Conservation (phyloP, 2,329 filamentous ascomycete species). For the Huntiella savannae region DNA sequence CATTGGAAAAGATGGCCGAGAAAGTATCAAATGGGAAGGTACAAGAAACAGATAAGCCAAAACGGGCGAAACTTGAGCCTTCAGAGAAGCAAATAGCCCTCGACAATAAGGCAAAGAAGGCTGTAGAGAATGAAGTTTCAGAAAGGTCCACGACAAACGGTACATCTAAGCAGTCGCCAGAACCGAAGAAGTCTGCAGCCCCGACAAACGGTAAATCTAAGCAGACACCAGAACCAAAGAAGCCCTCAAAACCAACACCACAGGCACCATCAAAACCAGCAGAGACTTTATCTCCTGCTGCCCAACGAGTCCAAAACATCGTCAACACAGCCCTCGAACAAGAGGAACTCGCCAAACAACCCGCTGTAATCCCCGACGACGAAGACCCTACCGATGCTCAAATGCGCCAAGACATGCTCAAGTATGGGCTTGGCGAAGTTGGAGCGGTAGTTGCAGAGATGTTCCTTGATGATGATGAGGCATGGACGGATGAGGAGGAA, state of each 20-base stretch:
- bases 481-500: conserved; percentile 28
- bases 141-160: conserved; percentile 4
- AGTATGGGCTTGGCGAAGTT: conserved; percentile 76
- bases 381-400: conserved; percentile 67
- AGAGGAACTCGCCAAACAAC: conserved; percentile 26
- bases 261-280: conserved; percentile 33
- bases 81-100: not conserved
- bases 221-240: conserved; percentile 16
- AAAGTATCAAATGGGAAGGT: not conserved
- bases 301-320: conserved; percentile 33
- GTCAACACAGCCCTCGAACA: conserved; percentile 37
- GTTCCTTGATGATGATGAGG: conserved; percentile 39
- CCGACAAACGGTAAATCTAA: conserved; percentile 16
- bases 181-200: conserved; percentile 27
- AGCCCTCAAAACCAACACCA: conserved; percentile 14
- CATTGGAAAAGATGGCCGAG: not conserved
- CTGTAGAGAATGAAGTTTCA: not conserved
- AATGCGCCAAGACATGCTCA: conserved; percentile 71
- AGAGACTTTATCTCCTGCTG: conserved; percentile 19
- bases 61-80: not conserved
- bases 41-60: not conserved
- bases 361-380: conserved; percentile 44
- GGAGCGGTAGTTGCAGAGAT: conserved; percentile 87
- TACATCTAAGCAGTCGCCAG: conserved; percentile 23
- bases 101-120: not conserved